A percentile compares a stretch with the other conserved stretches of the same genome.
Evolutionary conservation across 2,329 filamentous ascomycete genomes (phyloP).

Genomic region (Colletotrichum lindemuthianum): DNA sequence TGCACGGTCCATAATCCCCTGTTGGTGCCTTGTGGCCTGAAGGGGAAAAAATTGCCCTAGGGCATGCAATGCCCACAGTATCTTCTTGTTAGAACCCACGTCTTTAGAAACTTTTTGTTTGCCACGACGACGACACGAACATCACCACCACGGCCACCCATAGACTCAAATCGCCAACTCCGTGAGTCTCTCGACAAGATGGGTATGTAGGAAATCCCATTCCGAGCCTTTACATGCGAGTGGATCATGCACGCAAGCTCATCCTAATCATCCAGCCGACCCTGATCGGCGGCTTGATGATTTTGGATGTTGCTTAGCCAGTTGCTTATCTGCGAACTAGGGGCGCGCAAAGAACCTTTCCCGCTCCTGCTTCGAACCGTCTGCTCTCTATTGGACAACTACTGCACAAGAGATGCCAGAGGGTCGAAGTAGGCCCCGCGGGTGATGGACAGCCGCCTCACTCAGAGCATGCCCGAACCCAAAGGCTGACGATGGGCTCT

Average conservation of each 20-base stretch:
- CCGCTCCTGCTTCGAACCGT: constrained; percentile 24
- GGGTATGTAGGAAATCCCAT: constrained; percentile 64
- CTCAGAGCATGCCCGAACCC: constrained; percentile 70
- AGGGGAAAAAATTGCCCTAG: constrained; percentile 19
- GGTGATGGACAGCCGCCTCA: constrained; percentile 47
- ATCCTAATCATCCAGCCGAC: not conserved
- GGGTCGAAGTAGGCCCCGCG: not conserved
- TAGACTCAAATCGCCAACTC: constrained; percentile 51
- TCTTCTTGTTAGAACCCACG: constrained; percentile 1
- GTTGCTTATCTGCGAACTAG: constrained; percentile 35
- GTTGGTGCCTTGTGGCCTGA: constrained; percentile 23
- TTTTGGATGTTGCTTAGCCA: constrained; percentile 3
- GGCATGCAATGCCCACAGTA: constrained; percentile 1
- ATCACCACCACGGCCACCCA: constrained; percentile 42
- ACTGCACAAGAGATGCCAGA: not conserved
- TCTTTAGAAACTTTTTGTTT: constrained; percentile 12
- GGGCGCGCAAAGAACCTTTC: constrained; percentile 37
- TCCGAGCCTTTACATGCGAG: constrained; percentile 51
- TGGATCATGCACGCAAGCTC: constrained; percentile 39
- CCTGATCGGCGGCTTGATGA: not conserved
- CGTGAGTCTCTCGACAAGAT: constrained; percentile 63
- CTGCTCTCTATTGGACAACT: not conserved
- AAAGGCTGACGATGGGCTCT: constrained; percentile 69
- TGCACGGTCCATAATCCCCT: not conserved
- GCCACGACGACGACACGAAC: constrained; percentile 46